Evolutionary conservation across 371 early-diverging fungal species (phyloP).

Genomic region (Syncephalis plumigaleata): DNA sequence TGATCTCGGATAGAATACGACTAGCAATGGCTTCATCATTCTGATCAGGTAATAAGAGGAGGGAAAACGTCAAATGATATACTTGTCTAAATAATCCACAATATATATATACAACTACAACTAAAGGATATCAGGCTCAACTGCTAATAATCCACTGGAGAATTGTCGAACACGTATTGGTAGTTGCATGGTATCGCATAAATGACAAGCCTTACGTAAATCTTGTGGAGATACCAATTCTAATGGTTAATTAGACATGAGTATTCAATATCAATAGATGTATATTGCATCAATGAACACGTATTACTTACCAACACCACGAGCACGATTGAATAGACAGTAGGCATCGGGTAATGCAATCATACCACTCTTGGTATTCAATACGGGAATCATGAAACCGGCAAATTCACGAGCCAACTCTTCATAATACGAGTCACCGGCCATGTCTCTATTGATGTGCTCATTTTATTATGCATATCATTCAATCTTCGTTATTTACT

Average conservation of each 20-base stretch:
- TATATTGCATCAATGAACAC: no score
- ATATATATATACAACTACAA: no score
- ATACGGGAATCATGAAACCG: constrained; percentile 49
- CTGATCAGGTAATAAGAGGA: constrained; percentile 20
- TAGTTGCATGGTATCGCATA: constrained; percentile 40
- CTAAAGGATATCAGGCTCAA: constrained; percentile 30
- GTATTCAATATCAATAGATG: not conserved
- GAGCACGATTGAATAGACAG: constrained; percentile 80
- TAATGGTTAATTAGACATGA: constrained; percentile 3
- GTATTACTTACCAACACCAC: constrained; percentile 59
- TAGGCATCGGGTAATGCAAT: constrained; percentile 77
- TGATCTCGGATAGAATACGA: constrained; percentile 33
- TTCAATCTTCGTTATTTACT: not conserved
- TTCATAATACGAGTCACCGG: constrained; percentile 67
- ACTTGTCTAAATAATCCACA: not conserved
- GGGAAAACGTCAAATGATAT: not conserved
- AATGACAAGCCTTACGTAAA: constrained; percentile 47
- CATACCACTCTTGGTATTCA: constrained; percentile 42
- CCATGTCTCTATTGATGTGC: constrained; percentile 32
- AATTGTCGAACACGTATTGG: constrained; percentile 58
- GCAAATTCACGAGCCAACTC: constrained; percentile 72
- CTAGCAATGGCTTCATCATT: constrained; percentile 49
- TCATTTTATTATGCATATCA: not conserved
- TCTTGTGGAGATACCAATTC: constrained; percentile 79
- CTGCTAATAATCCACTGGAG: constrained; percentile 55